These are phyloP conservation scores for Boletus eberwhitei DNA, from an alignment of 768 basidiomycete genomes.

Conservation along the genomic window DNA sequence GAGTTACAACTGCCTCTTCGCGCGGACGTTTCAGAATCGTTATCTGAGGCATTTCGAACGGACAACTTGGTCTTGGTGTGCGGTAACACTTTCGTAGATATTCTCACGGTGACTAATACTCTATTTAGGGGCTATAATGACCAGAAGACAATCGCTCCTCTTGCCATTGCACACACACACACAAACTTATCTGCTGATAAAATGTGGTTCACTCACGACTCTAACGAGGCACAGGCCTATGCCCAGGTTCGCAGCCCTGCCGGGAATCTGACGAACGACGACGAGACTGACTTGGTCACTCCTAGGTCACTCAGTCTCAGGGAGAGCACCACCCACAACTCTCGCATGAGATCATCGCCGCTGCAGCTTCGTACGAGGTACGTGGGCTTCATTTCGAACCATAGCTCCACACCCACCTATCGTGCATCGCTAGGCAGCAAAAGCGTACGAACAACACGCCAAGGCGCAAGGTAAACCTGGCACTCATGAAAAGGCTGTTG, in stretches of 20 bases:
- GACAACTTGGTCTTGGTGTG: too few species aligned
- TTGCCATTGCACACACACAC: background rate
- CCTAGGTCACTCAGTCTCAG: constrained; percentile 10
- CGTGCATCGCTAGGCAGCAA: constrained; percentile 23
- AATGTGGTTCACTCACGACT: constrained; percentile 27
- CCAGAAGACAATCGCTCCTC: background rate
- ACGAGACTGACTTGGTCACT: background rate
- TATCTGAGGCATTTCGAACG: constrained; percentile 50
- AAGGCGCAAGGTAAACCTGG: constrained; percentile 17
- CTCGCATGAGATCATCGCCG: constrained; percentile 27
- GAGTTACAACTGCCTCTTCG: constrained; percentile 70
- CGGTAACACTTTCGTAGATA: background rate
- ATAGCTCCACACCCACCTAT: background rate
- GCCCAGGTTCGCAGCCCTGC: constrained; percentile 1
- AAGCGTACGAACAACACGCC: constrained; percentile 27
- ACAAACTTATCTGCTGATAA: background rate
- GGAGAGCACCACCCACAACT: constrained; percentile 19
- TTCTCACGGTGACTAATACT: constrained; percentile 10
- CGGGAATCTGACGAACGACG: background rate
- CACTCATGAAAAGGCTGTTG: constrained; percentile 21
- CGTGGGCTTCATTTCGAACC: background rate
- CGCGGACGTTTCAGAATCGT: constrained; percentile 69
- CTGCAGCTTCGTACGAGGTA: constrained; percentile 30
- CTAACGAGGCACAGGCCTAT: constrained; percentile 25
- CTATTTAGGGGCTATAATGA: background rate